Evolutionary conservation across 345 rosid genomes (phyloP).

Genomic region (Viola odorata): DNA sequence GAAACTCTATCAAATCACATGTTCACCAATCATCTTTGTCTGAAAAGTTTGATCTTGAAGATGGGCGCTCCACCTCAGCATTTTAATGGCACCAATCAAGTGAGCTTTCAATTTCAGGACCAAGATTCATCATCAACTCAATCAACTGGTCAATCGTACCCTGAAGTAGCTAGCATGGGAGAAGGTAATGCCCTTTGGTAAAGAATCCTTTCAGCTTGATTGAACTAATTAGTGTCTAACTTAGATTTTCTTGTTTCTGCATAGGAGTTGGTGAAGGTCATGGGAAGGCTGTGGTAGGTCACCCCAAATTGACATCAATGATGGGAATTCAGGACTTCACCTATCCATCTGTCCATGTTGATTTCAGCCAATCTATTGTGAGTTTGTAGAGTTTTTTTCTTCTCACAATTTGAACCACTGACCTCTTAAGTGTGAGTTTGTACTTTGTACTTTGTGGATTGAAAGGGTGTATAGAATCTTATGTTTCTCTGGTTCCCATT

Average conservation of each 20-base stretch:
- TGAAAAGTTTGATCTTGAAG: conserved; percentile 44
- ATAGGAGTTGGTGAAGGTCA: conserved; percentile 44
- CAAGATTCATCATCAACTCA: conserved; percentile 68
- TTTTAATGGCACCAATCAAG: conserved; percentile 33
- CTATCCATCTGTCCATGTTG: conserved; percentile 46
- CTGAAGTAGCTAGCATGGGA: conserved; percentile 48
- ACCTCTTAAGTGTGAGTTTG: conserved; percentile 24
- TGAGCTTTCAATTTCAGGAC: conserved; percentile 47
- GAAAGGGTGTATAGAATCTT: conserved; percentile 15
- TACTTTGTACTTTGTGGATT: conserved; percentile 9
- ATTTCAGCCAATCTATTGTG: conserved; percentile 28
- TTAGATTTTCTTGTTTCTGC: conserved; percentile 15
- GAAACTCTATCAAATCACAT: conserved; percentile 29
- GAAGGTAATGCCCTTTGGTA: conserved; percentile 26
- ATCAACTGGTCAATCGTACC: conserved; percentile 60
- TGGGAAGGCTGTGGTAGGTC: conserved; percentile 32
- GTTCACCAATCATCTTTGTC: conserved; percentile 24
- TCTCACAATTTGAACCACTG: conserved; percentile 26
- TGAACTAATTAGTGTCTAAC: neutral
- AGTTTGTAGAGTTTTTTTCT: conserved; percentile 20
- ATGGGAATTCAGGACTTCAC: conserved; percentile 41
- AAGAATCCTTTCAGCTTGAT: neutral
- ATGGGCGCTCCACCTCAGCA: conserved; percentile 38
- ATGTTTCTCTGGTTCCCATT: conserved; percentile 5
- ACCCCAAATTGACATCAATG: conserved; percentile 31